Percentiles rank a stretch among this genome's conserved stretches.
Evolutionary conservation across 202 grass and related monocot species (phyloP).

Genomic region (Bolboschoenoplectus hybrid): DNA sequence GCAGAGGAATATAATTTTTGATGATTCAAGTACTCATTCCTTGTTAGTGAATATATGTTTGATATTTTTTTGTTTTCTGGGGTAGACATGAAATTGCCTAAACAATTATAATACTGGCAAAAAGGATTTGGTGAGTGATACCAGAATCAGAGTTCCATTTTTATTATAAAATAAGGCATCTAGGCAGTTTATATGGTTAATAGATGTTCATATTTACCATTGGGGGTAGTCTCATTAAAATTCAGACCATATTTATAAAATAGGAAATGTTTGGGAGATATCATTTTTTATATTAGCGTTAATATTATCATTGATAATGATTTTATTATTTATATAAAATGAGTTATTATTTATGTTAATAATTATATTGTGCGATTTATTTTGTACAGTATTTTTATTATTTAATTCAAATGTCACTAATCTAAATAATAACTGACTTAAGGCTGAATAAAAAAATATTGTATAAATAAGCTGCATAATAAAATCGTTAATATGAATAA

Average conservation of each 20-base stretch:
- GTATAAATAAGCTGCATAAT: no score
- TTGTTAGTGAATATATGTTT: neutral
- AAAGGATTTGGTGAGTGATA: constrained; percentile 34
- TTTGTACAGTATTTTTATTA: no score
- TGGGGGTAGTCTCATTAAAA: neutral
- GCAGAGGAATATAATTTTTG: neutral
- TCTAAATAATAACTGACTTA: no score
- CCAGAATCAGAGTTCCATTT: constrained; percentile 38
- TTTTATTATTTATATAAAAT: no score
- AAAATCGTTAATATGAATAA: no score
- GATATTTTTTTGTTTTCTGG: neutral
- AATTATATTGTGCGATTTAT: no score
- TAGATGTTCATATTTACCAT: constrained; percentile 27
- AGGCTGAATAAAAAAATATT: no score
- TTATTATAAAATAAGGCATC: constrained; percentile 35
- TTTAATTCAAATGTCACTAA: no score
- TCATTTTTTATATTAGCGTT: no score
- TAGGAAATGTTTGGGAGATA: no score
- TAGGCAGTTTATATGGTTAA: constrained; percentile 43
- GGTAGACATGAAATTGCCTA: constrained; percentile 18
- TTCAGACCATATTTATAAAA: neutral
- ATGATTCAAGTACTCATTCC: neutral
- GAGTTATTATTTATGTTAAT: no score
- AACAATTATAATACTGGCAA: constrained; percentile 33
- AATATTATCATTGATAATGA: no score